Percentiles rank a stretch among this genome's conserved stretches.
Conservation (phyloP, 2,329 filamentous ascomycete species). For the Fusarium sororula region DNA sequence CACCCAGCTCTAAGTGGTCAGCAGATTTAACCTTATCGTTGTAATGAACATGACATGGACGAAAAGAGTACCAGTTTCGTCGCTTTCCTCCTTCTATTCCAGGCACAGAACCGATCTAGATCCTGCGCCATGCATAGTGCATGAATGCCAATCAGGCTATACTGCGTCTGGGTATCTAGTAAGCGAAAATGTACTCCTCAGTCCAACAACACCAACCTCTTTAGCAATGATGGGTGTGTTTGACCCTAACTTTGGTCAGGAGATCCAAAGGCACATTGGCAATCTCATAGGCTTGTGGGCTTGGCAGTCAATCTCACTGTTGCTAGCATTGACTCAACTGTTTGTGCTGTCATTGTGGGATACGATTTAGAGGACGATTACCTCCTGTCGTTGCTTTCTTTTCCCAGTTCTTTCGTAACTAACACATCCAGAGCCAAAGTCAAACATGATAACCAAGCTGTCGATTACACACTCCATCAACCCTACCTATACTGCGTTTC, state of each 20-base stretch:
- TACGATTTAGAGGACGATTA: neutral
- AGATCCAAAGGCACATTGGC: neutral
- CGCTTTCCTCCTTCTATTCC: slow-evolving; percentile 47
- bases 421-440: neutral
- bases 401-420: neutral
- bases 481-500: neutral
- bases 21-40: neutral
- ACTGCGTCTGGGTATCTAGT: neutral
- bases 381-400: neutral
- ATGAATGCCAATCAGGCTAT: neutral
- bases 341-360: neutral
- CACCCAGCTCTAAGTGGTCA: neutral
- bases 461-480: neutral
- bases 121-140: neutral
- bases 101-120: slow-evolving; percentile 45
- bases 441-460: neutral
- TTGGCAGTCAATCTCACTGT: neutral
- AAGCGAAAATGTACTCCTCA: neutral
- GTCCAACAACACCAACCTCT: neutral
- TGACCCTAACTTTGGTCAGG: neutral
- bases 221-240: neutral
- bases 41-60: neutral
- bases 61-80: slow-evolving; percentile 12
- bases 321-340: neutral
- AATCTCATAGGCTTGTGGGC: neutral